These are phyloP conservation scores for Naganishia randhawae DNA, from an alignment of 768 basidiomycete genomes.

Conservation along the genomic window DNA sequence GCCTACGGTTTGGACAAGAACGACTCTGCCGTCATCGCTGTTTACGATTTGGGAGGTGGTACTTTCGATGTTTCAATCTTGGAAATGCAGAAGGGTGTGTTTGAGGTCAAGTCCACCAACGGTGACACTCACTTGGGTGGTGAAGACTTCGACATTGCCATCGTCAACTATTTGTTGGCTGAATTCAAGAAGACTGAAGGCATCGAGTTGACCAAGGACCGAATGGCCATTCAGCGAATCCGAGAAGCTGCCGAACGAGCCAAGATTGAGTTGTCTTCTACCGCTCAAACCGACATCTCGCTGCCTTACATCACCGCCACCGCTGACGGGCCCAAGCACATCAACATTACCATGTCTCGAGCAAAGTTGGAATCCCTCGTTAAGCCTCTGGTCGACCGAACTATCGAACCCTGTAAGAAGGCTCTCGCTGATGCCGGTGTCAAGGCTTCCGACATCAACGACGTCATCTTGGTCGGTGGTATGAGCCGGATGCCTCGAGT, in stretches of 20 bases:
- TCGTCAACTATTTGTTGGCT: constrained; percentile 76
- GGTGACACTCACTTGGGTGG: constrained; percentile 97
- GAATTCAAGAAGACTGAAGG: constrained; percentile 94
- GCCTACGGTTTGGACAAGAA: constrained; percentile 93
- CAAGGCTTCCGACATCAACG: constrained; percentile 86
- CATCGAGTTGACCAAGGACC: constrained; percentile 73
- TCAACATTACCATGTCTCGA: constrained; percentile 84
- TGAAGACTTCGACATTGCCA: constrained; percentile 91
- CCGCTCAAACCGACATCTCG: constrained; percentile 93
- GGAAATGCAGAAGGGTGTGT: constrained; percentile 99
- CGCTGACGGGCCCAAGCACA: constrained; percentile 90
- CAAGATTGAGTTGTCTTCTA: constrained; percentile 94
- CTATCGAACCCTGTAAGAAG: constrained; percentile 95
- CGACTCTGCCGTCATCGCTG: constrained; percentile 82
- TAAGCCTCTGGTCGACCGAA: constrained; percentile 74
- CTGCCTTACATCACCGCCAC: constrained; percentile 97
- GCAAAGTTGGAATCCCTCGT: constrained; percentile 88
- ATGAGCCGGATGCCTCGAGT: constrained; percentile 99
- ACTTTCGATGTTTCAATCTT: constrained; percentile 99
- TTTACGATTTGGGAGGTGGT: constrained; percentile 98
- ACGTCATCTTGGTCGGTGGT: constrained; percentile 96
- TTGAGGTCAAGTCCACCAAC: constrained; percentile 99
- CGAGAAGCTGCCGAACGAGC: constrained; percentile 99
- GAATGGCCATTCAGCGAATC: constrained; percentile 97
- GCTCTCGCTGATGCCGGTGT: constrained; percentile 89